A percentile compares a stretch with the other conserved stretches of the same genome.
Conservation (phyloP, 305 asterid species). For the Stenogyne calaminthoides region DNA sequence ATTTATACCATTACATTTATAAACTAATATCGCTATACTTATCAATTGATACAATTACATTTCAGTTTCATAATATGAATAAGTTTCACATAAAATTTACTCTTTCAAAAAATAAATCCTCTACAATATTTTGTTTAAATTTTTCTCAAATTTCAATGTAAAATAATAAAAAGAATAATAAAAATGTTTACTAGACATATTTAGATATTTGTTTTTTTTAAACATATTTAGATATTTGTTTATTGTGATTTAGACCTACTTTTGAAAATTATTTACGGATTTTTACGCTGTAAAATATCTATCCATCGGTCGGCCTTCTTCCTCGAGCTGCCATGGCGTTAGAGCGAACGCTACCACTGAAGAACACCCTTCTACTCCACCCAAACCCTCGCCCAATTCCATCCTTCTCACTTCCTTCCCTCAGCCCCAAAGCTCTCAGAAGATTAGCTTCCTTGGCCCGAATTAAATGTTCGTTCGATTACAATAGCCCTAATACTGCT, state of each 20-base stretch:
- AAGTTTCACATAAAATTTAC: no score
- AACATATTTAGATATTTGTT: background rate
- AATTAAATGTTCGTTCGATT: conserved; percentile 56
- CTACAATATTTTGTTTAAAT: no score
- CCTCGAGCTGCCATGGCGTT: conserved; percentile 39
- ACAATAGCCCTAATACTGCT: conserved; percentile 25
- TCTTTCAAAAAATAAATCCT: no score
- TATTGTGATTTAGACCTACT: background rate
- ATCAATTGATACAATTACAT: no score
- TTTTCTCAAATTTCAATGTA: no score
- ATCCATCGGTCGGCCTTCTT: background rate
- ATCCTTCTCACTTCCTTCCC: conserved; percentile 21
- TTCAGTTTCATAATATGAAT: no score
- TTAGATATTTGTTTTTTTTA: background rate
- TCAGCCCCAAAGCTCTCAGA: conserved; percentile 28
- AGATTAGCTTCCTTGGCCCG: conserved; percentile 37
- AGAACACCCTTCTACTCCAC: conserved; percentile 28
- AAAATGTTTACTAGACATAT: background rate
- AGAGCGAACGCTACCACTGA: conserved; percentile 24
- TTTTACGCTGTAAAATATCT: background rate
- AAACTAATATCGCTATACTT: no score
- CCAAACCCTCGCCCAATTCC: conserved; percentile 28
- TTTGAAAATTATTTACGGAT: background rate
- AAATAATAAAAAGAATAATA: no score
- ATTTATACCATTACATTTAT: no score